Evolutionary conservation across 2,329 filamentous ascomycete genomes (phyloP), one percentile per base, ranked within the genome.

Genomic region (Cordyceps fumosorosea): DNA sequence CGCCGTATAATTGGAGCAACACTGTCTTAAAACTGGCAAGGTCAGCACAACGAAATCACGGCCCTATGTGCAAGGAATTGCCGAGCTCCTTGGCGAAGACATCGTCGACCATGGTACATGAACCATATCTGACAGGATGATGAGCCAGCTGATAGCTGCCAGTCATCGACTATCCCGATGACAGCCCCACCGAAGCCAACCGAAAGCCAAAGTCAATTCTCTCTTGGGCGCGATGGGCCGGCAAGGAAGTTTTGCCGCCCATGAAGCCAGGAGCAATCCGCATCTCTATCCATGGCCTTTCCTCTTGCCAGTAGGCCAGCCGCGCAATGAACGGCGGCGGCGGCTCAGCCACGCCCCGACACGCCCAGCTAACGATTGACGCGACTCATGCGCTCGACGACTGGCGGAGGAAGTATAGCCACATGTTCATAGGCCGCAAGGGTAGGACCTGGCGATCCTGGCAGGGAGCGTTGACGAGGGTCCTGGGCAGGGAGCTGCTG

Each of bases 401-500:
- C 29, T 37, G 34, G 34, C 34, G 34, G 34, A 37, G 11, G 10
- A 37, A 14, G 34, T 37, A 37, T 14, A 14, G 34, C 34, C 34
- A 37, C 12, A 37, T 14, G 34, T 37, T 37, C 34, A 11, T 12
- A 14, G 34, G 34, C 8, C 34, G 10, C 34, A 37, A 8, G 34
- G 11, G 34, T 14, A 37, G 34, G 34, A 37, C 34, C 34, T 37
- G 34, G 4, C 3, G 34, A 47, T 47, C 18, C 4, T 47, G 44
- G 20, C 20, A 8, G 18, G 10, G 44, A 11, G 44, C n/a, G 44
- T n/a, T 18, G 44, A 47, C 16, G 44, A 22, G 44, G n/a, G 44
- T 22, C 18, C 59, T 68, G 12, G 64, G 65, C 14, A 16, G 51
- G 22, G 58, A 32, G 40, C 64, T 65, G n/a, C 66, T 72, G 47